These are phyloP conservation scores for Tolypocladium nubicola DNA, from an alignment of 2,329 filamentous ascomycete genomes.

Conservation along the genomic window DNA sequence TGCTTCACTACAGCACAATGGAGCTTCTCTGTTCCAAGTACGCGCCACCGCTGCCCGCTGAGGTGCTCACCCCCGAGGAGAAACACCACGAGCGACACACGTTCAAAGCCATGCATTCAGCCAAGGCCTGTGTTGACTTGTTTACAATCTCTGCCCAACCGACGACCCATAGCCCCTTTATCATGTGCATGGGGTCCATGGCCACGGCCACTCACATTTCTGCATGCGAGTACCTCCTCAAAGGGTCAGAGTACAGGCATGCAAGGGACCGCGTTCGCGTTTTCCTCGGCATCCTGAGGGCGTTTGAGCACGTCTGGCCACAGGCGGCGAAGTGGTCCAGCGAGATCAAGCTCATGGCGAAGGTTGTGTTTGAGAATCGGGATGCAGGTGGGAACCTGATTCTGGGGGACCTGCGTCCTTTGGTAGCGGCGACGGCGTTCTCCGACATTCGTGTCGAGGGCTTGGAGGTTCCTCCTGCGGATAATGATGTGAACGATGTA, in stretches of 20 bases:
- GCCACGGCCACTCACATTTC: constrained; percentile 8
- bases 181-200: constrained; percentile 11
- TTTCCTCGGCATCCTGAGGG: constrained; percentile 7
- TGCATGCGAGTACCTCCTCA: constrained; percentile 5
- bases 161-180: constrained; percentile 7
- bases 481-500: background rate
- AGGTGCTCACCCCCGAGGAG: constrained; percentile 5
- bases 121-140: constrained; percentile 7
- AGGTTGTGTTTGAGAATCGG: constrained; percentile 1
- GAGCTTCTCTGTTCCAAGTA: constrained; percentile 10
- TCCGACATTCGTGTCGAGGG: background rate
- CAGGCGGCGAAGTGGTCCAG: constrained; percentile 6
- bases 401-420: background rate
- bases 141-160: constrained; percentile 6
- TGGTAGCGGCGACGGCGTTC: background rate
- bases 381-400: background rate
- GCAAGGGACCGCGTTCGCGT: constrained; percentile 8
- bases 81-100: constrained; percentile 6
- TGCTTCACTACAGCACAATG: constrained; percentile 9
- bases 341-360: constrained; percentile 8
- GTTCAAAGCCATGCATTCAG: constrained; percentile 5
- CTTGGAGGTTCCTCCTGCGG: background rate
- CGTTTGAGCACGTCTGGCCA: constrained; percentile 7
- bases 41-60: constrained; percentile 7
- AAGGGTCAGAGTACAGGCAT: constrained; percentile 1